Base-by-base conservation (phyloP, 768 basidiomycete species). In the Kwoniella sp. region DNA sequence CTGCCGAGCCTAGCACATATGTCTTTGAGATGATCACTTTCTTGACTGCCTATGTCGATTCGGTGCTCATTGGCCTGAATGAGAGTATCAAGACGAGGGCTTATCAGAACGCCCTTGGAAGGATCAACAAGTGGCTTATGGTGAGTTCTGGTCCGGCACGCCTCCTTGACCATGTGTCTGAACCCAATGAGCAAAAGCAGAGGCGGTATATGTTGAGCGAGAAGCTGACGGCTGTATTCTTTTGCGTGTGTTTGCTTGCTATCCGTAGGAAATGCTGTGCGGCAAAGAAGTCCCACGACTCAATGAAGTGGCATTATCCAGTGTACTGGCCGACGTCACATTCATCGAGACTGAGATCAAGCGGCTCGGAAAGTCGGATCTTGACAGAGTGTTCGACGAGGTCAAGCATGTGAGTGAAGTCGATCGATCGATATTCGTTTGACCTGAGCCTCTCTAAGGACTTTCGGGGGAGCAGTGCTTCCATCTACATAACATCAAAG, bases 21-120 rank as follows among this genome's bases (percentile, higher is more conserved):
- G 85, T 98, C 2, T 90, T 92, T 78, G 95, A 97, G 79, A 86
- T 98, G 73, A 87, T 95, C 78, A 93, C 93, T 78, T 99, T 94
- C 90, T 85, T 98, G 58, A 94, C 90, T 41, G 96, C 94, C 1
- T 91, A 96, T 61, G 92, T 99, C 54, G 96, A 98, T 63, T 78
- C 76, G 51, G 82, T 82, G 1, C 79, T 92, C 87, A 64, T 87
- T 89, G 70, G 86, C 85, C 65, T 98, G 82, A 88, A 90, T 61
- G 90, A 93, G 62, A 81, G 83, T 11, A 89, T 92, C 82, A 94
- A 93, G 81, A 90, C 92, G 58, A 88, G 91, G 70, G 92, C 91
- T 11, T 99, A 96, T 79, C 87, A 86, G 68, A 89, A 87, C 50
- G 94, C 96, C 15, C 84, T 95, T n/a, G 84, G 86, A 31, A 92